Evolutionary conservation across 2,329 filamentous ascomycete species (phyloP).

Genomic region (Xylaria multiplex): DNA sequence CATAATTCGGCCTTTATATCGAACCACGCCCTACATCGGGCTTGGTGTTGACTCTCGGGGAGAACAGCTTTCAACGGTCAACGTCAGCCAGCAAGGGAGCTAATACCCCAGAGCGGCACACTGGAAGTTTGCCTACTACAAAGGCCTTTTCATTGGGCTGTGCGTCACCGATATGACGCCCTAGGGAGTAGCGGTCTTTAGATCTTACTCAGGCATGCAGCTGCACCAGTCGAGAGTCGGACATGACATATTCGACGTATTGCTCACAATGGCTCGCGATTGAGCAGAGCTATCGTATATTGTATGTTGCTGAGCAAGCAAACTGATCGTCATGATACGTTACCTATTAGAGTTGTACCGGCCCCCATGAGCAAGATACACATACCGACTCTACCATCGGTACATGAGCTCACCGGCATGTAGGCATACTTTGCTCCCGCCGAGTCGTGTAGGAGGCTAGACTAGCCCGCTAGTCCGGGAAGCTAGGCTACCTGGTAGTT

Average conservation of each 20-base stretch:
- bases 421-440: background rate
- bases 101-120: background rate
- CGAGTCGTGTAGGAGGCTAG: background rate
- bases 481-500: background rate
- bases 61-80: background rate
- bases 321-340: background rate
- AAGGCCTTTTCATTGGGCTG: slow-evolving; percentile 24
- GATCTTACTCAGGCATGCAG: slow-evolving; percentile 43
- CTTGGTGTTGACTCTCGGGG: slow-evolving; percentile 7
- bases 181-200: slow-evolving; percentile 17
- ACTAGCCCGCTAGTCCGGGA: background rate
- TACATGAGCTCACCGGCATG: background rate
- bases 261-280: slow-evolving; percentile 1
- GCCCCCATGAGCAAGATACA: background rate
- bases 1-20: slow-evolving; percentile 1
- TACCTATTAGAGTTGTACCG: background rate
- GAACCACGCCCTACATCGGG: background rate
- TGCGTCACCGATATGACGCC: slow-evolving; percentile 28
- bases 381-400: background rate
- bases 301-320: slow-evolving; percentile 3
- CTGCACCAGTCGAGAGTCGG: slow-evolving; percentile 23
- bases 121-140: background rate
- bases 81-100: slow-evolving; percentile 6
- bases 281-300: slow-evolving; percentile 16
- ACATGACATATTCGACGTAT: background rate